These are phyloP conservation scores for Tolypocladium tropicale DNA, from an alignment of 2,329 filamentous ascomycete species.

Conservation along the genomic window DNA sequence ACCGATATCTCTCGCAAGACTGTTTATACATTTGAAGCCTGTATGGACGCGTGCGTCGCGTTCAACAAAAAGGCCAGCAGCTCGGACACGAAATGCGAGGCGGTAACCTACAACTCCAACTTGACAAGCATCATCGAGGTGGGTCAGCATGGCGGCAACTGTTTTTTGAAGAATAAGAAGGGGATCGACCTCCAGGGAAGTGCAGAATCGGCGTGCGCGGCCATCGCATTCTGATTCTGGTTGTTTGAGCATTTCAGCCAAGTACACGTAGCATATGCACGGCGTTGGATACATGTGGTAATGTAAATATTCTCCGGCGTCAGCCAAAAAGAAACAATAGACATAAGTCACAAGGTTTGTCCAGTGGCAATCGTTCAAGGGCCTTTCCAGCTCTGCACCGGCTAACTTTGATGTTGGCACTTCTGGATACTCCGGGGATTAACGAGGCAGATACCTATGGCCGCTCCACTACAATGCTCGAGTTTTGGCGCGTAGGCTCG, in stretches of 20 bases:
- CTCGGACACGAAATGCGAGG: constrained; percentile 3
- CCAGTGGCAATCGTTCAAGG: too few relatives aligned
- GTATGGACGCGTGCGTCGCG: constrained; percentile 9
- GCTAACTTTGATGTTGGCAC: too few relatives aligned
- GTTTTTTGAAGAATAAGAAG: constrained; percentile 10
- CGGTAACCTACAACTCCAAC: constrained; percentile 10
- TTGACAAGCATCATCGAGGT: constrained; percentile 7
- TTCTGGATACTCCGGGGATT: too few relatives aligned
- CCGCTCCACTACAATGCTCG: too few relatives aligned
- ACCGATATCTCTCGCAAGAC: constrained; percentile 4
- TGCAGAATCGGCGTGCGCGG: neutral
- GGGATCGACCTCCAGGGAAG: neutral
- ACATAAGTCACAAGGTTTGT: too few relatives aligned
- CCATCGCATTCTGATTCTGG: neutral
- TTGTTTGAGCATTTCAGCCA: neutral
- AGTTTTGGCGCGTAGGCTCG: too few relatives aligned
- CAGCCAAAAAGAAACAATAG: neutral
- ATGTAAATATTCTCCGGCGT: neutral
- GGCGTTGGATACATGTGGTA: neutral
- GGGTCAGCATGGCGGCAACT: constrained; percentile 6
- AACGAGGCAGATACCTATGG: too few relatives aligned
- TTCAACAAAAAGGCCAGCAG: constrained; percentile 3
- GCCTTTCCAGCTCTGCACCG: too few relatives aligned
- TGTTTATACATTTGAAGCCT: constrained; percentile 10
- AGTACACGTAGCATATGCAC: neutral